A percentile compares a stretch with the other conserved stretches of the same genome.
These are phyloP conservation scores for Aciculoconidium aculeatum DNA, from an alignment of 805 yeast species.

Conservation along the genomic window DNA sequence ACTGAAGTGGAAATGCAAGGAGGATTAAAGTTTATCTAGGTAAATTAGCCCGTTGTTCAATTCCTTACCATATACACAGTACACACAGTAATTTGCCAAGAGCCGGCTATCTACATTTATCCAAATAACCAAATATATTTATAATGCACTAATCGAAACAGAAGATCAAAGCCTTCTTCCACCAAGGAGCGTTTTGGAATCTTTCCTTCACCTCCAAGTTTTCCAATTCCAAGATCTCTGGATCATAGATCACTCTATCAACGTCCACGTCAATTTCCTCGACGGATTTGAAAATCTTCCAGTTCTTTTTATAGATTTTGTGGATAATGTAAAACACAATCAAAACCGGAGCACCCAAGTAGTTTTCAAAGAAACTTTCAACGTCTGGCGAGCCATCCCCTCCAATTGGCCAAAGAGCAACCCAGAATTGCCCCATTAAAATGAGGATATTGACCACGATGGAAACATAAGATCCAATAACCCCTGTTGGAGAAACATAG, in stretches of 20 bases:
- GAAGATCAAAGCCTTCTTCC: conserved; percentile 10
- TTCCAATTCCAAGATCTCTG: conserved; percentile 20
- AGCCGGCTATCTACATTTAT: not conserved
- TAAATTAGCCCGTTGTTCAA: no score
- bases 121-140: not conserved
- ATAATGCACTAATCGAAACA: conserved; percentile 8
- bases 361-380: conserved; percentile 21
- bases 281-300: conserved; percentile 16
- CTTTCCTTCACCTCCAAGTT: conserved; percentile 14
- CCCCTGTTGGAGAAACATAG: conserved; percentile 22
- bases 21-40: not conserved
- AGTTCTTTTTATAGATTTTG: conserved; percentile 17
- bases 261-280: conserved; percentile 18
- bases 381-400: conserved; percentile 15
- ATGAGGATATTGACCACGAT: conserved; percentile 19
- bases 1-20: no score
- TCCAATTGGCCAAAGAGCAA: conserved; percentile 19
- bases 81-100: no score
- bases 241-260: conserved; percentile 18
- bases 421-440: conserved; percentile 24
- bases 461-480: conserved; percentile 18
- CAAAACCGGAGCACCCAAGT: conserved; percentile 20
- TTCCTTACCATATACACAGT: no score
- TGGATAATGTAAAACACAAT: conserved; percentile 18
- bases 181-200: conserved; percentile 9